phyloP scores from a whole-genome alignment of 345 rosid species.

The Conringia planisiliqua region DNA sequence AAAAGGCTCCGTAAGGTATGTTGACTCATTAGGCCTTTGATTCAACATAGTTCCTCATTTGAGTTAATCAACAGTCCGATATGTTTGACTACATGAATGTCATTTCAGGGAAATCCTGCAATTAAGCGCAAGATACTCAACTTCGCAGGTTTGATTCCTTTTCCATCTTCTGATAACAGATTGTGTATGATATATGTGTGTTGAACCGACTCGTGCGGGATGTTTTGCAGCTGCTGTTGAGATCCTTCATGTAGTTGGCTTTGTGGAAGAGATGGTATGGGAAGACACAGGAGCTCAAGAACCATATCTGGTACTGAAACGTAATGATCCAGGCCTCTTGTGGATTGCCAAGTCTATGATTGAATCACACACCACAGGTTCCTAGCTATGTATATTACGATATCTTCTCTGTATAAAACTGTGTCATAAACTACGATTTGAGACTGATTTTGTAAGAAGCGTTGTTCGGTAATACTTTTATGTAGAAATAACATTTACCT shows the following conservation, averaged over 20 bases:
- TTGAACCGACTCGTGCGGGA: neutral
- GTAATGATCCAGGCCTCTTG: constrained; percentile 85
- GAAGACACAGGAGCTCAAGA: constrained; percentile 57
- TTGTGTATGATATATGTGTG: neutral
- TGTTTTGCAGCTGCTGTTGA: constrained; percentile 72
- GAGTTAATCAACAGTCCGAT: neutral
- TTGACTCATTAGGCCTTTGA: neutral
- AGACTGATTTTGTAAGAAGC: neutral
- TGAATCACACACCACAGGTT: constrained; percentile 46
- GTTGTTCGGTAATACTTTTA: neutral
- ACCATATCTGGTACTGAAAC: constrained; percentile 65
- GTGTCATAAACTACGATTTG: constrained; percentile 3
- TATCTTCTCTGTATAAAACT: neutral
- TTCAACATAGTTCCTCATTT: neutral
- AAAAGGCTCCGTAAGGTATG: constrained; percentile 78
- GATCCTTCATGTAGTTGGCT: constrained; percentile 69
- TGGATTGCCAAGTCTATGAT: constrained; percentile 91
- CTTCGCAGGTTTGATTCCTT: constrained; percentile 44
- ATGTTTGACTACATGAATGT: neutral
- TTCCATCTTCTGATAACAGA: neutral
- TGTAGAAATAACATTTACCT: neutral
- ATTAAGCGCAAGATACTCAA: constrained; percentile 61
- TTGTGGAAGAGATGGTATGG: constrained; percentile 54
- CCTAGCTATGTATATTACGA: constrained; percentile 21
- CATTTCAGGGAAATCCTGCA: constrained; percentile 71